phyloP scores from a whole-genome alignment of 2,329 filamentous ascomycete species.

The Colletotrichum tropicicola region DNA sequence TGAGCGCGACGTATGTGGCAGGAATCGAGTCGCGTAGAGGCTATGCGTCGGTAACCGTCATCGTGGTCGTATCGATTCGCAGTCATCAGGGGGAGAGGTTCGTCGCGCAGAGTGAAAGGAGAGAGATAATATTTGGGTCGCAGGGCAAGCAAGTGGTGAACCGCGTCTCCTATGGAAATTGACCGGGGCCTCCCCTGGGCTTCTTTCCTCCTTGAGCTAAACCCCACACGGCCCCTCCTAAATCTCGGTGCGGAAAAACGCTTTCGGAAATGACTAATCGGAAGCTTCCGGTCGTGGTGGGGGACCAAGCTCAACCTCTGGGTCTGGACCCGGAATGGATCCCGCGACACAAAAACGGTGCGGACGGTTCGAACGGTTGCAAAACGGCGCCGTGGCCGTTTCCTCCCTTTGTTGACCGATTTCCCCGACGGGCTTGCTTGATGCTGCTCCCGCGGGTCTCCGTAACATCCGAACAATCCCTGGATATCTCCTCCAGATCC shows the following conservation, averaged over 20 bases:
- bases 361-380: neutral
- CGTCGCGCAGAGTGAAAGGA: constrained; percentile 15
- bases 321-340: neutral
- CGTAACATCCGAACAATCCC: neutral
- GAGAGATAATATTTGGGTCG: constrained; percentile 19
- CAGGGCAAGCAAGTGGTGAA: constrained; percentile 16
- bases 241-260: constrained; percentile 26
- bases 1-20: neutral
- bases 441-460: neutral
- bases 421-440: neutral
- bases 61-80: constrained; percentile 1
- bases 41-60: neutral
- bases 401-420: neutral
- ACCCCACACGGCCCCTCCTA: constrained; percentile 20
- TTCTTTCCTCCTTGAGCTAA: constrained; percentile 19
- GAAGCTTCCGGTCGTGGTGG: neutral
- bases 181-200: constrained; percentile 10
- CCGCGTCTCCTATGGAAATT: constrained; percentile 18
- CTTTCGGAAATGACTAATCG: constrained; percentile 2
- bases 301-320: neutral
- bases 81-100: constrained; percentile 22
- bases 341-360: neutral
- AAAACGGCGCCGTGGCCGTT: neutral
- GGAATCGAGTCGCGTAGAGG: neutral
- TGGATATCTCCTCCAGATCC: neutral